phyloP scores from a whole-genome alignment of 2,329 filamentous ascomycete genomes.

The Pseudocercospora fijiensis region DNA sequence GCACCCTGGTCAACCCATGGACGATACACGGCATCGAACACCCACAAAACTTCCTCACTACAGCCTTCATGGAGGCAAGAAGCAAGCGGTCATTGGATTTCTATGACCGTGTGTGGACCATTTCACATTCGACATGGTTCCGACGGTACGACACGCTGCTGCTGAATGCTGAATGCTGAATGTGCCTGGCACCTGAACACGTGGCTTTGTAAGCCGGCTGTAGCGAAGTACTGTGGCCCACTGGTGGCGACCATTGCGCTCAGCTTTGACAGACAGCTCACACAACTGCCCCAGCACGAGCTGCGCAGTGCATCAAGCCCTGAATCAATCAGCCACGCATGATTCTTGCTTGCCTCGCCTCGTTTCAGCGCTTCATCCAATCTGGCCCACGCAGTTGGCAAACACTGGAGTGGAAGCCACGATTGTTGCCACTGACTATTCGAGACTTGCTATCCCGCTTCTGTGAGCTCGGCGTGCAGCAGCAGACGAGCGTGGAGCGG shows the following conservation, averaged over 20 bases:
- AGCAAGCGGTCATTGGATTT: not conserved
- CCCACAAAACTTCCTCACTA: not conserved
- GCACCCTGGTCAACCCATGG: not conserved
- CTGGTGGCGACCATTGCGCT: slow-evolving; percentile 6
- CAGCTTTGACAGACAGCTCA: slow-evolving; percentile 25
- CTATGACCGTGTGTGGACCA: not conserved
- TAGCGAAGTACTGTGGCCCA: too few species aligned
- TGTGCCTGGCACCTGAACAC: slow-evolving; percentile 16
- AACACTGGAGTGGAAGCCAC: not conserved
- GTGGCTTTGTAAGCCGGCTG: slow-evolving; percentile 18
- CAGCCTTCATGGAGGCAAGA: not conserved
- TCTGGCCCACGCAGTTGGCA: not conserved
- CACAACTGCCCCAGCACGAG: slow-evolving; percentile 23
- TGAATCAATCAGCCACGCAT: slow-evolving; percentile 7
- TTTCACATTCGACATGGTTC: not conserved
- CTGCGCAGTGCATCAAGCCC: slow-evolving; percentile 7
- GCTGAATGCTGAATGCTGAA: not conserved
- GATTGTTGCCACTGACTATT: not conserved
- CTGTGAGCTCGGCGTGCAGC: not conserved
- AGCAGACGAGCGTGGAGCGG: slow-evolving; percentile 1
- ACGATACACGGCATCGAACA: not conserved
- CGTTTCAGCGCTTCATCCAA: not conserved
- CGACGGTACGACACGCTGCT: not conserved
- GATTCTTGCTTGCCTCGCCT: slow-evolving; percentile 2
- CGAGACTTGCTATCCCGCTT: not conserved